A percentile compares a stretch with the other conserved stretches of the same genome.
phyloP scores from a whole-genome alignment of 2,329 filamentous ascomycete species.

The Ascochyta fabae region DNA sequence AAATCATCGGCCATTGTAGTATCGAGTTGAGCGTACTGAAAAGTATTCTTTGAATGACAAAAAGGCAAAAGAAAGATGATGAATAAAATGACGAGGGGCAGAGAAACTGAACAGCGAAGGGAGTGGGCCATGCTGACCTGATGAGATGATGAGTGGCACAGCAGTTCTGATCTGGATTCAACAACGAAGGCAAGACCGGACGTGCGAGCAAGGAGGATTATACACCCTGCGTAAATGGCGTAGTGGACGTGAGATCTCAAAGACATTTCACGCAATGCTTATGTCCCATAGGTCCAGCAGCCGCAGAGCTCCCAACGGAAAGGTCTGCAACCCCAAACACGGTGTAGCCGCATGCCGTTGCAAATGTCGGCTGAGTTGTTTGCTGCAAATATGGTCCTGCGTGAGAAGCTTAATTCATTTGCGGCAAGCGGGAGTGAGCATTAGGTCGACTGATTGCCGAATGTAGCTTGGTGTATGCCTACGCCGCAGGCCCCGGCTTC shows the following conservation, averaged over 20 bases:
- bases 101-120: conserved; percentile 11
- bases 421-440: conserved; percentile 16
- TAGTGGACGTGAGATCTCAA: conserved; percentile 6
- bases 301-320: conserved; percentile 12
- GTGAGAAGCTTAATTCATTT: conserved; percentile 27
- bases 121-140: conserved; percentile 17
- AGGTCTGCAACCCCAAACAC: conserved; percentile 1
- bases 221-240: conserved; percentile 9
- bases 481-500: conserved; percentile 16
- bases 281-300: conserved; percentile 15
- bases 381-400: conserved; percentile 22
- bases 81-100: conserved; percentile 10
- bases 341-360: conserved; percentile 13
- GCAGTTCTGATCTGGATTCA: conserved; percentile 6
- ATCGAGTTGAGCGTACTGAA: conserved; percentile 17
- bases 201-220: conserved; percentile 7
- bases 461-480: conserved; percentile 25
- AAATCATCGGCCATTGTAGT: conserved; percentile 20
- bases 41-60: conserved; percentile 6
- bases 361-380: conserved; percentile 20
- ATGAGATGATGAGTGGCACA: conserved; percentile 15
- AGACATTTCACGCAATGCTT: conserved; percentile 3
- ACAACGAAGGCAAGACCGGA: conserved; percentile 6
- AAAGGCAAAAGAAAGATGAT: conserved; percentile 8
- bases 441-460: conserved; percentile 11